Conservation (phyloP, 768 basidiomycete genomes). For the Trametes cinnabarina region DNA sequence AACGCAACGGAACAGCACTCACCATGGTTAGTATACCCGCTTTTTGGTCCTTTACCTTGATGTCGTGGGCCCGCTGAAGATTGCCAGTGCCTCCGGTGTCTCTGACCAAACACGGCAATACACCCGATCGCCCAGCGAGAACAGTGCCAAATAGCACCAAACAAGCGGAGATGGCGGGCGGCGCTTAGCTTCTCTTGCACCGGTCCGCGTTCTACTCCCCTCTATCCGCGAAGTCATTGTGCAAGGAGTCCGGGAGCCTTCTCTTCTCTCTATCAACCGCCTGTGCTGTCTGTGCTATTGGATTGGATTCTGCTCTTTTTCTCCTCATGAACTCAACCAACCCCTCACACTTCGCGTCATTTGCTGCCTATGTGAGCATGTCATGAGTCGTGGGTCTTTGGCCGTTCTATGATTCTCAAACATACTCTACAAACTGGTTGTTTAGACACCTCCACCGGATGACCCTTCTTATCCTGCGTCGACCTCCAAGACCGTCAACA, state of each 20-base stretch:
- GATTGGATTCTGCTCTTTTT: neutral
- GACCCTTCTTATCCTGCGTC: conserved; percentile 36
- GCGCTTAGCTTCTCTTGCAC: conserved; percentile 3
- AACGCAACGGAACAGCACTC: conserved; percentile 22
- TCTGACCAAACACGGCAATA: conserved; percentile 22
- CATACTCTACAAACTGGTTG: neutral
- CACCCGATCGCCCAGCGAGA: conserved; percentile 14
- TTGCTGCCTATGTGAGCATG: conserved; percentile 56
- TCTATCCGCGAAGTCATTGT: neutral
- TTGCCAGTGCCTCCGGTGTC: conserved; percentile 20
- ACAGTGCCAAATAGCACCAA: conserved; percentile 15
- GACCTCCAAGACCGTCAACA: conserved; percentile 24
- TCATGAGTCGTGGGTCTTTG: conserved; percentile 3
- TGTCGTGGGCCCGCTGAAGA: conserved; percentile 26
- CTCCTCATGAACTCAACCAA: conserved; percentile 35
- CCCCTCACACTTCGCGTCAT: conserved; percentile 42
- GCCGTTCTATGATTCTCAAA: neutral
- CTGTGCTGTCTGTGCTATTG: neutral
- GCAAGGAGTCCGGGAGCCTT: no score
- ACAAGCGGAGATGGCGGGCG: conserved; percentile 4
- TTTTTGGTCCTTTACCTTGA: conserved; percentile 30
- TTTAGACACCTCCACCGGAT: conserved; percentile 60
- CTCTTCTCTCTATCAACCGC: no score
- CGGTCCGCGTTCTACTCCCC: conserved; percentile 4
- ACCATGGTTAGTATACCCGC: conserved; percentile 32